phyloP scores from a whole-genome alignment of 495 filamentous ascomycete genomes.

The Cenococcum geophilum region DNA sequence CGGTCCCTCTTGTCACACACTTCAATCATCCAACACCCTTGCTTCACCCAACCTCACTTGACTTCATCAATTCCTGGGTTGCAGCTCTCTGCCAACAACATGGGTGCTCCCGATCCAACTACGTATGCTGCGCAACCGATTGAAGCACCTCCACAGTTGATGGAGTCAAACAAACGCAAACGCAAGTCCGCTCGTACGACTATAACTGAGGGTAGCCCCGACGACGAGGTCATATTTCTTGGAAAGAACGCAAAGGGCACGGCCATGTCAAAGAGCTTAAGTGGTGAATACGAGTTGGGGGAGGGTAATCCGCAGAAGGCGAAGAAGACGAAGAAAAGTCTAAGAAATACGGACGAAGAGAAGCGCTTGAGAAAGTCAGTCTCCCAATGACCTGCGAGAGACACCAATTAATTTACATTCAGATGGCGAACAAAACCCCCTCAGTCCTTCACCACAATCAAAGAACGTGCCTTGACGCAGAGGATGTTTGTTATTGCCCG shows the following conservation, averaged over 20 bases:
- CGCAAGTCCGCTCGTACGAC: not conserved
- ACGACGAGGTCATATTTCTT: conserved; percentile 3
- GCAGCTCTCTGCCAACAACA: not conserved
- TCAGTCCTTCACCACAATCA: conserved; percentile 39
- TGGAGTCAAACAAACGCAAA: conserved; percentile 5
- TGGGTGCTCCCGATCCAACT: not conserved
- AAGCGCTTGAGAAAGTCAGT: conserved; percentile 39
- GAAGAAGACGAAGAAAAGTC: conserved; percentile 12
- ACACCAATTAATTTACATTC: conserved; percentile 10
- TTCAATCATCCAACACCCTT: not conserved
- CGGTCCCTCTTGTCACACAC: not conserved
- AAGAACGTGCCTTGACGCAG: conserved; percentile 28
- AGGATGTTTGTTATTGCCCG: conserved; percentile 55
- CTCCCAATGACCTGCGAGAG: not conserved
- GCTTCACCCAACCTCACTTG: not conserved
- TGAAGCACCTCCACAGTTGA: not conserved
- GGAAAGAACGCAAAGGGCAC: not conserved
- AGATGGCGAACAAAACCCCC: conserved; percentile 36
- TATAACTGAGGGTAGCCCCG: conserved; percentile 2
- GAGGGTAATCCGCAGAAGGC: conserved; percentile 9
- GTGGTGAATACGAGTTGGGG: conserved; percentile 5
- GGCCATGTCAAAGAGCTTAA: not conserved
- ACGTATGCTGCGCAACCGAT: not conserved
- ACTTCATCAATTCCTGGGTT: not conserved
- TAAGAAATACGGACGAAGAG: conserved; percentile 33